Percentiles rank a stretch among this genome's conserved stretches.
Evolutionary conservation across 2,329 filamentous ascomycete species (phyloP).

Genomic region (Bertia moriformis): DNA sequence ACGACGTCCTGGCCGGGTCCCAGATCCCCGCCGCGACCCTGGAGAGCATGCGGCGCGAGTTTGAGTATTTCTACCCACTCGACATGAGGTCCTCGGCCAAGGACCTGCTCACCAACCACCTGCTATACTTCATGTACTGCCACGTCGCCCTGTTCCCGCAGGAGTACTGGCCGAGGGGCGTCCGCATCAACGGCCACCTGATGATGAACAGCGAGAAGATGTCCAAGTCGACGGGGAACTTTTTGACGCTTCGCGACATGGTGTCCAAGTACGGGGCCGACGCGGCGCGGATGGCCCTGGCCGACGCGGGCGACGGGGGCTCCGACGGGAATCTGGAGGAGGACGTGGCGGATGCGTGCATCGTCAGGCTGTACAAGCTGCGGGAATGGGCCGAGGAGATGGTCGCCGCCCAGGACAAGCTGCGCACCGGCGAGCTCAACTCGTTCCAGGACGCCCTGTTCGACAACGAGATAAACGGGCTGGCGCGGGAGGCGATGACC

Average conservation of each 20-base stretch:
- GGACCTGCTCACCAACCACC: conserved; percentile 81
- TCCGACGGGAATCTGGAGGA: conserved; percentile 97
- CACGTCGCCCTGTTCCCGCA: conserved; percentile 78
- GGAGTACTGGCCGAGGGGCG: conserved; percentile 74
- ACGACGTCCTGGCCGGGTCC: conserved; percentile 49
- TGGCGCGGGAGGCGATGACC: conserved; percentile 62
- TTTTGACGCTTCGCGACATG: conserved; percentile 76
- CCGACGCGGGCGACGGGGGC: conserved; percentile 86
- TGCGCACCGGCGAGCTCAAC: conserved; percentile 62
- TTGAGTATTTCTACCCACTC: conserved; percentile 93
- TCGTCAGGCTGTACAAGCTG: conserved; percentile 67
- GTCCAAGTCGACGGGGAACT: conserved; percentile 95
- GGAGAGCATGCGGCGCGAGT: conserved; percentile 73
- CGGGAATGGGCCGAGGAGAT: conserved; percentile 89
- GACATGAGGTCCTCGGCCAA: conserved; percentile 82
- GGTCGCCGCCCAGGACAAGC: conserved; percentile 49
- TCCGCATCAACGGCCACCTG: conserved; percentile 84
- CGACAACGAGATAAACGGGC: conserved; percentile 76
- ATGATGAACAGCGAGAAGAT: conserved; percentile 97
- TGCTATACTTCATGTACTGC: conserved; percentile 91
- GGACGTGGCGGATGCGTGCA: conserved; percentile 79
- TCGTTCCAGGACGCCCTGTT: conserved; percentile 80
- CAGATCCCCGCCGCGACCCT: conserved; percentile 63
- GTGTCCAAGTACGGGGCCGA: conserved; percentile 90
- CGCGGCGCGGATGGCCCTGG: conserved; percentile 77